Conservation (phyloP, 1,284 basidiomycete genomes). For the Naganishia albida region DNA sequence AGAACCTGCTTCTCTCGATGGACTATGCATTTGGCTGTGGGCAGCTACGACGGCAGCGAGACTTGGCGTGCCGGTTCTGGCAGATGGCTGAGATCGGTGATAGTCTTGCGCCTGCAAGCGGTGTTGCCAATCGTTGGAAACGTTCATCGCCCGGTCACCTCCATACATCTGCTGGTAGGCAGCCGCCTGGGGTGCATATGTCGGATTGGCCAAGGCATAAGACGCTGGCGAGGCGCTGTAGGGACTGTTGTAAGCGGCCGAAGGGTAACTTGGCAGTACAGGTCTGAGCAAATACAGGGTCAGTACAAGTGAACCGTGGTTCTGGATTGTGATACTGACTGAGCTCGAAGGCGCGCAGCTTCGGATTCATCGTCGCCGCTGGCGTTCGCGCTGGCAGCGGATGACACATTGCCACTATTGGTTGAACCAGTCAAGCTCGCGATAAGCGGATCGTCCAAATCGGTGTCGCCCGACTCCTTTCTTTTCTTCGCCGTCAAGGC, state of each 20-base stretch:
- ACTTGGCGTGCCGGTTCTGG: slow-evolving; percentile 13
- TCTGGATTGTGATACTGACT: slow-evolving; percentile 6
- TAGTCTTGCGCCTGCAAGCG: slow-evolving; percentile 15
- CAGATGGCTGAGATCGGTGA: slow-evolving; percentile 11
- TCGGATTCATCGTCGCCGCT: slow-evolving; percentile 24
- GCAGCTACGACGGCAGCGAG: slow-evolving; percentile 19
- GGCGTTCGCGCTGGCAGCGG: slow-evolving; percentile 14
- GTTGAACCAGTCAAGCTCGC: slow-evolving; percentile 5
- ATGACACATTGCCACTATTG: slow-evolving; percentile 20
- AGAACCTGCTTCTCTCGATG: slow-evolving; percentile 8
- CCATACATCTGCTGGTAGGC: slow-evolving; percentile 24
- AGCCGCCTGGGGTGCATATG: slow-evolving; percentile 20
- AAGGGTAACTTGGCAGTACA: not conserved
- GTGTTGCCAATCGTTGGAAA: slow-evolving; percentile 19
- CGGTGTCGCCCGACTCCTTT: slow-evolving; percentile 24
- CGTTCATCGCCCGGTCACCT: slow-evolving; percentile 14
- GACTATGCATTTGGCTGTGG: slow-evolving; percentile 4
- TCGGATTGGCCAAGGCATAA: slow-evolving; percentile 6
- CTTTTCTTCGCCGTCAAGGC: slow-evolving; percentile 32
- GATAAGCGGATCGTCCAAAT: slow-evolving; percentile 8
- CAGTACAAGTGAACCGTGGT: not conserved
- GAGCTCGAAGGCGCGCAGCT: not conserved
- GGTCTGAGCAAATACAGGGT: not conserved
- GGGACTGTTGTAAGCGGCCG: slow-evolving; percentile 1
- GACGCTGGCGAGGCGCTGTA: slow-evolving; percentile 9